Evolutionary conservation across 2,329 filamentous ascomycete species (phyloP).

Genomic region (Beauveria asiatica): DNA sequence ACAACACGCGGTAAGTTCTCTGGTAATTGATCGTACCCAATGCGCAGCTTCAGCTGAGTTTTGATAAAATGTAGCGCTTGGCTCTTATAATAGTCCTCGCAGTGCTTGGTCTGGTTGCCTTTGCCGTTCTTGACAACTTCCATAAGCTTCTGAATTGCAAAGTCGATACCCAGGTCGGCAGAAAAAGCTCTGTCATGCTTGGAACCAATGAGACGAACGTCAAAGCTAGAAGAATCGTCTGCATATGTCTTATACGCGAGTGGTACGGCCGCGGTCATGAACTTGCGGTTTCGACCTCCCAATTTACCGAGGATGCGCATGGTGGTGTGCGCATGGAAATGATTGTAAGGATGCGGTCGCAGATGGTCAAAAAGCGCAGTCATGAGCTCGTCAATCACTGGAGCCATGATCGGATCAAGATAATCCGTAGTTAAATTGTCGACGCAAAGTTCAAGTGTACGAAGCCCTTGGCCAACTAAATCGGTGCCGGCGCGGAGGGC

Average conservation of each 20-base stretch:
- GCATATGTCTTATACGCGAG: conserved; percentile 76
- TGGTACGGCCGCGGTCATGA: conserved; percentile 82
- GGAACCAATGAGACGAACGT: conserved; percentile 81
- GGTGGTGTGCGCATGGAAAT: conserved; percentile 95
- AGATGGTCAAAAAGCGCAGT: conserved; percentile 94
- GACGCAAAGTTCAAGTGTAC: conserved; percentile 92
- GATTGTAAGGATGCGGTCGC: conserved; percentile 86
- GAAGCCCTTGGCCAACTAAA: conserved; percentile 84
- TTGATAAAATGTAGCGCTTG: conserved; percentile 85
- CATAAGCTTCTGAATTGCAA: conserved; percentile 79
- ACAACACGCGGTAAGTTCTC: conserved; percentile 82
- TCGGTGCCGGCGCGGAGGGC: conserved; percentile 86
- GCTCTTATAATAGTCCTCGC: conserved; percentile 81
- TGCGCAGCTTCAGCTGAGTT: conserved; percentile 80
- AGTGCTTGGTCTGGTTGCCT: conserved; percentile 47
- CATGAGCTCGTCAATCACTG: conserved; percentile 98
- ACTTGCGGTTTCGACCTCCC: conserved; percentile 89
- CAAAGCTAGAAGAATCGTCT: conserved; percentile 81
- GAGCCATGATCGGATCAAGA: conserved; percentile 96
- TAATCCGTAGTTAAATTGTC: conserved; percentile 98
- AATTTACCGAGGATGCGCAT: conserved; percentile 96
- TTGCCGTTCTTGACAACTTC: conserved; percentile 62
- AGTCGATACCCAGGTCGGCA: conserved; percentile 74
- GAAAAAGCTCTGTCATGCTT: conserved; percentile 85
- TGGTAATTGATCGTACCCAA: conserved; percentile 78